phyloP scores from a whole-genome alignment of 768 basidiomycete species.

The Psilocybe cyanescens region DNA sequence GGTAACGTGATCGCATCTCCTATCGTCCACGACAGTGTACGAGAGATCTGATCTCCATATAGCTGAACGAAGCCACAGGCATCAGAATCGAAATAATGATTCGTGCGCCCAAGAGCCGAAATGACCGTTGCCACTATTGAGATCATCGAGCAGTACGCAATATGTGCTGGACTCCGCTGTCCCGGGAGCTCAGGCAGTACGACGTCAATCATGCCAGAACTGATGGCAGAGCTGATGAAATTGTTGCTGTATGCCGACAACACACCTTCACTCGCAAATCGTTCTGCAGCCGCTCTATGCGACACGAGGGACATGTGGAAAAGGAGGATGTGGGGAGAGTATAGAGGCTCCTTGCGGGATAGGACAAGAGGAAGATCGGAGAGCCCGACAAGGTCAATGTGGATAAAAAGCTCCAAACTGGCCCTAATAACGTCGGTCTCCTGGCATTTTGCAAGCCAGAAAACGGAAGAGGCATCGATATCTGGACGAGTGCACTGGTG shows the following conservation, averaged over 20 bases:
- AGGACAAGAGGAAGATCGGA: slow-evolving; percentile 69
- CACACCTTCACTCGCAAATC: slow-evolving; percentile 83
- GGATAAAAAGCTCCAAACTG: slow-evolving; percentile 74
- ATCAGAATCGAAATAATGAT: slow-evolving; percentile 83
- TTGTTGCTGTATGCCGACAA: slow-evolving; percentile 85
- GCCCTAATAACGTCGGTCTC: slow-evolving; percentile 78
- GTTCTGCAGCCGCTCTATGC: slow-evolving; percentile 77
- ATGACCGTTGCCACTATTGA: slow-evolving; percentile 77
- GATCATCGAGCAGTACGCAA: slow-evolving; percentile 84
- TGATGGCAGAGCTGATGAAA: slow-evolving; percentile 75
- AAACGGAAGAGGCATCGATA: slow-evolving; percentile 65
- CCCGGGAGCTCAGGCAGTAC: slow-evolving; percentile 70
- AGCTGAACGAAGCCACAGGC: slow-evolving; percentile 86
- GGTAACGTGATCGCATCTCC: slow-evolving; percentile 78
- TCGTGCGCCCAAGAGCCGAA: slow-evolving; percentile 61
- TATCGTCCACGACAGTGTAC: slow-evolving; percentile 82
- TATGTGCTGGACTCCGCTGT: slow-evolving; percentile 79
- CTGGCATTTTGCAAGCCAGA: slow-evolving; percentile 83
- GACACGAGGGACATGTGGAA: slow-evolving; percentile 88
- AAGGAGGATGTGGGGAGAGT: slow-evolving; percentile 77
- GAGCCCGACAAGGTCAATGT: slow-evolving; percentile 70
- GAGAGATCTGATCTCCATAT: slow-evolving; percentile 79
- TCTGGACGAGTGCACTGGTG: slow-evolving; percentile 77
- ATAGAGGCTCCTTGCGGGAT: slow-evolving; percentile 66
- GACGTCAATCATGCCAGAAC: slow-evolving; percentile 72